These are phyloP conservation scores for Intubia oerlemansii DNA, from an alignment of 2,329 filamentous ascomycete genomes.

Conservation along the genomic window DNA sequence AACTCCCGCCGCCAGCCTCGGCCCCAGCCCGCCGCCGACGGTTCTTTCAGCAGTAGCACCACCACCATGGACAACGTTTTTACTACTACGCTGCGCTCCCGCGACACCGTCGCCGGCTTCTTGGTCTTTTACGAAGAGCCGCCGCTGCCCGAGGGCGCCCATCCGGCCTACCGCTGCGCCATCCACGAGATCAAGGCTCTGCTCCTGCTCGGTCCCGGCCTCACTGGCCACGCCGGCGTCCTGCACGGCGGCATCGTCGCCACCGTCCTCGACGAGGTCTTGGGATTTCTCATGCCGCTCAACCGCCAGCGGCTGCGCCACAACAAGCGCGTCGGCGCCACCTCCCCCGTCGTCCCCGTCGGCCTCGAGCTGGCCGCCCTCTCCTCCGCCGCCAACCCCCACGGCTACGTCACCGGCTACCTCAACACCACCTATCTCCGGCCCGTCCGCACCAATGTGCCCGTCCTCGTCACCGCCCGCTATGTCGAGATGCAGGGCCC, in stretches of 20 bases:
- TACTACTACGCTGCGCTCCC: constrained; percentile 27
- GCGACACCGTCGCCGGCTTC: constrained; percentile 24
- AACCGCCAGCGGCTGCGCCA: constrained; percentile 12
- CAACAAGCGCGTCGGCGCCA: constrained; percentile 1
- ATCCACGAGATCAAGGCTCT: constrained; percentile 14
- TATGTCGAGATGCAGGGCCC: constrained; percentile 22
- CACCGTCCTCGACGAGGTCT: constrained; percentile 35
- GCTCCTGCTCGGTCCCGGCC: constrained; percentile 22
- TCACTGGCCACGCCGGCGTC: constrained; percentile 30
- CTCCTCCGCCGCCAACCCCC: constrained; percentile 5
- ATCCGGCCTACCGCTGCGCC: background rate
- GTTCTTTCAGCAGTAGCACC: constrained; percentile 1
- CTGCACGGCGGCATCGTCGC: constrained; percentile 36
- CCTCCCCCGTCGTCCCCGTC: background rate
- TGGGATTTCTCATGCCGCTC: constrained; percentile 25
- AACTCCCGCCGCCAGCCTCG: constrained; percentile 17
- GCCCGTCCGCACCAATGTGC: constrained; percentile 27
- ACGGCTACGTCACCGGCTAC: constrained; percentile 24
- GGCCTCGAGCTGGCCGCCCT: constrained; percentile 5
- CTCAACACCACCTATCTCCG: constrained; percentile 31
- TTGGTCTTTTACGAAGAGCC: constrained; percentile 20
- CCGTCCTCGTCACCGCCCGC: constrained; percentile 23
- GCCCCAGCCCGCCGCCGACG: constrained; percentile 2
- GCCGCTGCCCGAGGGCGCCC: background rate
- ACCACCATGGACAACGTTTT: constrained; percentile 10